Conservation (phyloP, 208 protist species). For the Leishmania aethiopica region DNA sequence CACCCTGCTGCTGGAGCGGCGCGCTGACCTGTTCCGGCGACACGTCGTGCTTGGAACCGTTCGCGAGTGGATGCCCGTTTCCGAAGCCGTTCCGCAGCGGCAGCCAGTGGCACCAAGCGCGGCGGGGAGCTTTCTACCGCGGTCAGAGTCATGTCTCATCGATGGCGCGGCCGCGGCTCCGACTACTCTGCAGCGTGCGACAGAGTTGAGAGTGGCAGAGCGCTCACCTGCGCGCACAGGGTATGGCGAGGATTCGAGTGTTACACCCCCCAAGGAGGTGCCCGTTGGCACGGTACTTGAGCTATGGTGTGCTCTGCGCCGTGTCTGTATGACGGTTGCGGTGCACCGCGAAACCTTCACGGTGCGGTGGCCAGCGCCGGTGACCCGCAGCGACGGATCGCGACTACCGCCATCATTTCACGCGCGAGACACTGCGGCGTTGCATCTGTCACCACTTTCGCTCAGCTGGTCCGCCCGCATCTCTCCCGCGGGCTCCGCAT, state of each 20-base stretch:
- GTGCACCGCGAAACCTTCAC: slow-evolving; percentile 63
- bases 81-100: neutral
- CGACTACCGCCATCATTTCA: slow-evolving; percentile 14
- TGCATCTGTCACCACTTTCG: slow-evolving; percentile 15
- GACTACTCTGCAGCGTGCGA: neutral
- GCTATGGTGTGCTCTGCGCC: slow-evolving; percentile 79
- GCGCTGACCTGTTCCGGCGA: slow-evolving; percentile 42
- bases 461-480: slow-evolving; percentile 9
- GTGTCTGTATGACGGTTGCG: slow-evolving; percentile 73
- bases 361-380: slow-evolving; percentile 79
- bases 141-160: neutral
- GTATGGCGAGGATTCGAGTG: neutral
- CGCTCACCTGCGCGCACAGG: neutral
- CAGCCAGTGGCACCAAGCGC: neutral
- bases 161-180: neutral
- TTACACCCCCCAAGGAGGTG: neutral
- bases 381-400: slow-evolving; percentile 47
- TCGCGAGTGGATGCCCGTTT: slow-evolving; percentile 1
- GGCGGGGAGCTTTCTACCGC: neutral
- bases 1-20: slow-evolving; percentile 47
- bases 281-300: slow-evolving; percentile 39
- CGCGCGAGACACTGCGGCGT: neutral
- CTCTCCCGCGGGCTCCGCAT: neutral
- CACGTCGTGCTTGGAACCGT: slow-evolving; percentile 35
- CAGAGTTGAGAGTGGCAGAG: neutral